Conservation (phyloP, 768 basidiomycete genomes). For the Calocybe gangraenosa region DNA sequence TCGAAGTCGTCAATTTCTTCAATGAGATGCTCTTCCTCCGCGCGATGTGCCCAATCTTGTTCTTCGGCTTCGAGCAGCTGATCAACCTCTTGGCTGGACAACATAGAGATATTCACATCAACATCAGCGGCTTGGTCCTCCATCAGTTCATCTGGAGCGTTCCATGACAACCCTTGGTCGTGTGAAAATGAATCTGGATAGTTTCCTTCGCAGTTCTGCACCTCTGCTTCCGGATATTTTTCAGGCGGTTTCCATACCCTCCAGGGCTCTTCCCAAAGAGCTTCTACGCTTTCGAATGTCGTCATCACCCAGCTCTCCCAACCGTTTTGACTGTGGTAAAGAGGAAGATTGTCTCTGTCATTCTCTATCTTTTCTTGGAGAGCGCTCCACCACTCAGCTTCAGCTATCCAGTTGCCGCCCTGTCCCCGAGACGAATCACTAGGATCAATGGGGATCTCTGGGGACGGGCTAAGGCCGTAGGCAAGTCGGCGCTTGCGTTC, state of each 20-base stretch:
- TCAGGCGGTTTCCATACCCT: conserved; percentile 57
- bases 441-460: conserved; percentile 66
- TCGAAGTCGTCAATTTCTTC: conserved; percentile 27
- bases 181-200: neutral
- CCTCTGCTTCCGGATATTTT: neutral
- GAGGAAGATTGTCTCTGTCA: conserved; percentile 21
- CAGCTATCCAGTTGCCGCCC: conserved; percentile 65
- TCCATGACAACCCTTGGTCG: conserved; percentile 2
- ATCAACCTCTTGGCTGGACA: conserved; percentile 47
- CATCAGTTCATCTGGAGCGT: conserved; percentile 1
- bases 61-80: conserved; percentile 29
- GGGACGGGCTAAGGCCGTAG: conserved; percentile 68
- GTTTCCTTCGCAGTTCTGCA: neutral
- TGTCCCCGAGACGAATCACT: conserved; percentile 56
- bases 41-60: conserved; percentile 24
- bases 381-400: conserved; percentile 74
- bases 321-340: conserved; percentile 17
- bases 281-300: conserved; percentile 86
- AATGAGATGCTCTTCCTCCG: conserved; percentile 16
- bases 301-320: conserved; percentile 84
- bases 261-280: conserved; percentile 69
- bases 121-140: conserved; percentile 20
- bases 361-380: conserved; percentile 59
- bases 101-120: conserved; percentile 50
- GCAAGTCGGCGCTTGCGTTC: conserved; percentile 72